Base-by-base conservation (phyloP, 176 grass and related monocot species). In the Ensete ventricosum region DNA sequence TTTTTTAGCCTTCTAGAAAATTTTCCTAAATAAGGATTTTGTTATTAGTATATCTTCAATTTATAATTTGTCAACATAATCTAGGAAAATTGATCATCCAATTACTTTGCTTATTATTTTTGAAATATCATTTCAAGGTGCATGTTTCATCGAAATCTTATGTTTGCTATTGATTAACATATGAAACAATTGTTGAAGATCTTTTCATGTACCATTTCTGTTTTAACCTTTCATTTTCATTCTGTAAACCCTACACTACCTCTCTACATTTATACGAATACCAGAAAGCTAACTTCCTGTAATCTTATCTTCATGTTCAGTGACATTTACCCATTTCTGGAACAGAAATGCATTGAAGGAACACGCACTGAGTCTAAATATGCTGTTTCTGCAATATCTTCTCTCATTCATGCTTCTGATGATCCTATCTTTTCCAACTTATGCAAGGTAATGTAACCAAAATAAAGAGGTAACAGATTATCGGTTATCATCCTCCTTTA, bases 301-400 rank as follows among this genome's bases (percentile, higher is more conserved):
- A 53, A 24, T 51, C 75, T 77, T 14, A 24, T 51, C 19, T 25
- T 23, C n/a, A n/a, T 72, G 83, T 81, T 67, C 73, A 91, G 83
- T 77, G 74, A 80, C 65, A 78, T 93, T 54, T 98, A 98, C 78
- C 80, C 73, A 64, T 78, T 93, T 82, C 76, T 93, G 86, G 94
- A 98, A 77, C 68, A 72, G 74, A 98, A 85, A 79, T 98, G 94
- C 78, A 85, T 93, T 71, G 88, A 93, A 81, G 94, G 94, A 82
- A 93, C 95, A 52, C 90, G 90, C 53, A 73, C 67, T n/a, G 95
- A 98, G 85, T 86, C 95, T 34, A 98, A 98, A 77, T 84, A 87
- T 75, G 95, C 95, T 64, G 74, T 93, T 62, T 72, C 64, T 69
- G 84, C 85, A 74, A 93, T 98, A 78, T 81, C 75, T 85, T 89